These are phyloP conservation scores for Paspalum notatum DNA, from an alignment of 176 grass and related monocot genomes.

Conservation along the genomic window DNA sequence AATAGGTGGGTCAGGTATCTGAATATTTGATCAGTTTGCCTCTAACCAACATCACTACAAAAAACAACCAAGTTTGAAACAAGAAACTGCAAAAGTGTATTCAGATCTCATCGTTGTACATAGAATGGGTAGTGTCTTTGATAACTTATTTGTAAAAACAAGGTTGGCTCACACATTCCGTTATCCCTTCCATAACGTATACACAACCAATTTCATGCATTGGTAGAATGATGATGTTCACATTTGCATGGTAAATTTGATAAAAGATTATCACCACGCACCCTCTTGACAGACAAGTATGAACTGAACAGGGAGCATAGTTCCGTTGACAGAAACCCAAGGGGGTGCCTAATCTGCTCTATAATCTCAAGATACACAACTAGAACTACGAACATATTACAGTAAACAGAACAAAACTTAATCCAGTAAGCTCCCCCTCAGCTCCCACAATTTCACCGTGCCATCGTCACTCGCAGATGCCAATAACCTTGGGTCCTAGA, in stretches of 20 bases:
- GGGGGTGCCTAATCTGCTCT: conserved; percentile 26
- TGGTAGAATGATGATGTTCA: not conserved
- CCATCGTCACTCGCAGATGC: conserved; percentile 91
- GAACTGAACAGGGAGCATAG: conserved; percentile 18
- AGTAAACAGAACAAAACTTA: conserved; percentile 34
- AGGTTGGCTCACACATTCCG: not conserved
- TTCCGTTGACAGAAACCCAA: conserved; percentile 17
- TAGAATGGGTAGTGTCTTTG: not conserved
- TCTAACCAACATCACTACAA: not conserved
- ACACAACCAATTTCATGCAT: conserved; percentile 14
- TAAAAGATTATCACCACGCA: conserved; percentile 7
- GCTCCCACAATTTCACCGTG: conserved; percentile 86
- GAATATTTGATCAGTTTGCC: not conserved
- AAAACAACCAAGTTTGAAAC: not conserved
- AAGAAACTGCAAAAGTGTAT: not conserved
- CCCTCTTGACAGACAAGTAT: conserved; percentile 23
- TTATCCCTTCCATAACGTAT: conserved; percentile 19
- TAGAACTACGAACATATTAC: conserved; percentile 34
- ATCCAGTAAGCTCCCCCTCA: conserved; percentile 45
- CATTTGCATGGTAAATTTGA: conserved; percentile 30
- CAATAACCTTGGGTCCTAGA: conserved; percentile 70
- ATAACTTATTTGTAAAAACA: conserved; percentile 15
- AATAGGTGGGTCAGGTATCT: not conserved
- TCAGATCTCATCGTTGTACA: not conserved
- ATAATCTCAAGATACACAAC: conserved; percentile 35